A percentile compares a stretch with the other conserved stretches of the same genome.
Evolutionary conservation across 129 eudicot genomes (phyloP).

Genomic region (Rutidosis leptorrhynchoides): DNA sequence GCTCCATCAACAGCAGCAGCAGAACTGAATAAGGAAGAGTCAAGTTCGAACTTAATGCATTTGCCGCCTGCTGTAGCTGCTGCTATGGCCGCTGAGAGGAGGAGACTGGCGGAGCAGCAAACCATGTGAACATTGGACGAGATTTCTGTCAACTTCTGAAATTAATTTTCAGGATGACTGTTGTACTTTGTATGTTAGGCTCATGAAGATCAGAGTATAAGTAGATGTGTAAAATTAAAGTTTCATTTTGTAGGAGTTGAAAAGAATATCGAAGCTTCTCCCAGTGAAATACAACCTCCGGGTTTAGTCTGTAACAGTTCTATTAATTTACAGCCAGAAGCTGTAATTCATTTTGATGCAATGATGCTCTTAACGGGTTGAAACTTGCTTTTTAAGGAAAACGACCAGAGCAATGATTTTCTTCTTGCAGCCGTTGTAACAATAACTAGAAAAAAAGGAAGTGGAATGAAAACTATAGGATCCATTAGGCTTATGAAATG

Average conservation of each 20-base stretch:
- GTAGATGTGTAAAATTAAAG: too few species aligned
- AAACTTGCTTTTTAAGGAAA: not conserved
- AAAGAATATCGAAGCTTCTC: not conserved
- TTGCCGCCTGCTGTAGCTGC: slow-evolving; percentile 88
- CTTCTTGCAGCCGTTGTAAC: too few species aligned
- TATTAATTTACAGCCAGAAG: not conserved
- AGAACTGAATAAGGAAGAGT: slow-evolving; percentile 26
- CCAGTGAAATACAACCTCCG: not conserved
- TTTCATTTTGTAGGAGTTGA: not conserved
- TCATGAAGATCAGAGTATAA: too few species aligned
- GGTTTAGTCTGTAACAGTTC: not conserved
- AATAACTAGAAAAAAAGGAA: too few species aligned
- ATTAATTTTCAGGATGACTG: too few species aligned
- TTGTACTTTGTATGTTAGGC: too few species aligned
- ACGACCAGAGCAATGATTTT: not conserved
- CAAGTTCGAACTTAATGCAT: slow-evolving; percentile 47
- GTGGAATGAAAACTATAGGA: too few species aligned
- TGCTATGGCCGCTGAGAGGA: slow-evolving; percentile 77
- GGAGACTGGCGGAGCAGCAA: slow-evolving; percentile 51
- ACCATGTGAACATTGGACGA: not conserved
- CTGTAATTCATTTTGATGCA: not conserved
- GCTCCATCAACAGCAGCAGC: slow-evolving; percentile 39
- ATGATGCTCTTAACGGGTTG: not conserved
- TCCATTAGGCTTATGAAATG: too few species aligned
- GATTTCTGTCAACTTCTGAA: too few species aligned